Conservation (phyloP, 2,329 filamentous ascomycete genomes). For the Arthrobotrys iridis region DNA sequence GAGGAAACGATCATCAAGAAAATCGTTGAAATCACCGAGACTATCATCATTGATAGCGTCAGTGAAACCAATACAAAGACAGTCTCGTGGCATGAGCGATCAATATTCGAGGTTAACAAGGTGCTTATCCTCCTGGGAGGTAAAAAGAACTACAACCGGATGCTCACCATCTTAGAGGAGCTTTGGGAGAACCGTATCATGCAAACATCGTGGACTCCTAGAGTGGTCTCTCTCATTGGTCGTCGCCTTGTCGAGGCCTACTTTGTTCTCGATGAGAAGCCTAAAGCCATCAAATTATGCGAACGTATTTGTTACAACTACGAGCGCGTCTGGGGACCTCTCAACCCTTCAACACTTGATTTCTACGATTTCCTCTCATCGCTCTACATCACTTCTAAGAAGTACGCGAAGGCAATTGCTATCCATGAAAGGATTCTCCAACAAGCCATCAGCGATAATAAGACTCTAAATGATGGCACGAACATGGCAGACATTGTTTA, state of each 20-base stretch:
- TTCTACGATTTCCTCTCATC: constrained; percentile 66
- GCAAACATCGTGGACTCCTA: constrained; percentile 63
- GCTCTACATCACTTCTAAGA: constrained; percentile 64
- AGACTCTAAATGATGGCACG: background rate
- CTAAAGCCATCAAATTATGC: constrained; percentile 64
- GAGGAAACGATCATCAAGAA: constrained; percentile 33
- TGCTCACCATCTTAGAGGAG: constrained; percentile 61
- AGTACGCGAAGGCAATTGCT: constrained; percentile 60
- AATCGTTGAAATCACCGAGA: constrained; percentile 32
- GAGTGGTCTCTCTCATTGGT: constrained; percentile 66
- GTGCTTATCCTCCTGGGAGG: constrained; percentile 28
- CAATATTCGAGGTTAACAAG: constrained; percentile 23
- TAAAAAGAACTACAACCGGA: constrained; percentile 21
- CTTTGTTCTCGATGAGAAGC: constrained; percentile 65
- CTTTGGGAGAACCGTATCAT: constrained; percentile 65
- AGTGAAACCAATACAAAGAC: constrained; percentile 10
- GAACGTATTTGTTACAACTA: constrained; percentile 69
- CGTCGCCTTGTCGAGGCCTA: constrained; percentile 67
- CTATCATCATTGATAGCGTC: constrained; percentile 27
- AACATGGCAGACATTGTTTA: constrained; percentile 25
- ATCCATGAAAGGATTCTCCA: constrained; percentile 32
- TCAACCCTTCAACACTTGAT: constrained; percentile 65
- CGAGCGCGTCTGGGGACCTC: constrained; percentile 66
- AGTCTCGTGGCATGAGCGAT: constrained; percentile 23
- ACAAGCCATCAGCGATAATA: constrained; percentile 9